These are phyloP conservation scores for Karstenula rhodostoma DNA, from an alignment of 2,329 filamentous ascomycete genomes.

Conservation along the genomic window DNA sequence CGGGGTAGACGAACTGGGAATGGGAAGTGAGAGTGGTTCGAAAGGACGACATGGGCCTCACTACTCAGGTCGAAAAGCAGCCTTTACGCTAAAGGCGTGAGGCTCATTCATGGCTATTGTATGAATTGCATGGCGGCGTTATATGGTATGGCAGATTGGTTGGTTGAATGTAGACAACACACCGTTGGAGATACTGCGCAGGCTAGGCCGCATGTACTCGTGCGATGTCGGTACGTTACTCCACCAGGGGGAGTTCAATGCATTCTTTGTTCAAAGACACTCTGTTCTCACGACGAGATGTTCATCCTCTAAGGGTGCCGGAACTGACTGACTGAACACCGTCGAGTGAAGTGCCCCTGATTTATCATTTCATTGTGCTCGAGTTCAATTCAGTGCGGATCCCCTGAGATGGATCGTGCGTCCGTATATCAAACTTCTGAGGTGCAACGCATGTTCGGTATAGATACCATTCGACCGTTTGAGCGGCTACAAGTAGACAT, in stretches of 20 bases:
- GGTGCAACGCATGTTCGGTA: too few relatives aligned
- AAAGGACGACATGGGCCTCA: background rate
- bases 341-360: too few relatives aligned
- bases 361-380: too few relatives aligned
- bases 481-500: background rate
- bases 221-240: constrained; percentile 7
- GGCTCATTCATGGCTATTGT: constrained; percentile 1
- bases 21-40: background rate
- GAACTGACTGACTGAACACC: too few relatives aligned
- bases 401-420: too few relatives aligned
- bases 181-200: constrained; percentile 7
- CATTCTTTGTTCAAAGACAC: background rate
- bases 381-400: too few relatives aligned
- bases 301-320: background rate
- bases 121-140: constrained; percentile 11
- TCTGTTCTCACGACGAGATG: background rate
- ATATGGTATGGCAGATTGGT: constrained; percentile 7
- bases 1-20: background rate
- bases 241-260: background rate
- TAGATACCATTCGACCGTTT: too few relatives aligned
- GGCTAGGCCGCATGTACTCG: constrained; percentile 6
- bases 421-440: too few relatives aligned
- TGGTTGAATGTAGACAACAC: constrained; percentile 10
- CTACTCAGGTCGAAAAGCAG: background rate
- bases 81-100: background rate